These are phyloP conservation scores for Chlorella sp. DNA, from an alignment of 139 green algal genomes.

Conservation along the genomic window DNA sequence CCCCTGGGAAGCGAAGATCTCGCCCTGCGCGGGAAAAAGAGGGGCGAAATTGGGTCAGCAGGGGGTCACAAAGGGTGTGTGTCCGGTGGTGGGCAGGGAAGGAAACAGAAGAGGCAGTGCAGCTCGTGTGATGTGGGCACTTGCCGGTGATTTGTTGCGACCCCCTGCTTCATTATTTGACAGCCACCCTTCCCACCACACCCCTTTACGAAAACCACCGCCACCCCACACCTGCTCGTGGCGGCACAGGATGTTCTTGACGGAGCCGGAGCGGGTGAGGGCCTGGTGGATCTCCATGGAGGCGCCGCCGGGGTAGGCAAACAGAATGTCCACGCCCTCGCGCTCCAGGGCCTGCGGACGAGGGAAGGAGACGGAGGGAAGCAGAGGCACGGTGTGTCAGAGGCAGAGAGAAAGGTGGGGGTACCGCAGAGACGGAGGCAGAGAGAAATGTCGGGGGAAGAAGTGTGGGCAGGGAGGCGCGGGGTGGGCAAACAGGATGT, in stretches of 20 bases:
- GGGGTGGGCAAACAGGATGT: slow-evolving; percentile 83
- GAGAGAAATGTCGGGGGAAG: too few relatives aligned
- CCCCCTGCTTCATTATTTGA: too few relatives aligned
- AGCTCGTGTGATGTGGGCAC: too few relatives aligned
- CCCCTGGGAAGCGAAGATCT: slow-evolving; percentile 99
- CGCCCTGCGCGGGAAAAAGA: slow-evolving; percentile 72
- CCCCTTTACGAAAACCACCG: background rate
- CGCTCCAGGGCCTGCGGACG: slow-evolving; percentile 77
- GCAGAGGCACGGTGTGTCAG: too few relatives aligned
- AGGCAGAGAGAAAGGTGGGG: too few relatives aligned
- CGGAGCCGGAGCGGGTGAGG: slow-evolving; percentile 87
- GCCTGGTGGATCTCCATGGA: slow-evolving; percentile 99
- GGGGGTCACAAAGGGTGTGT: background rate
- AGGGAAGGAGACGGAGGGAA: too few relatives aligned
- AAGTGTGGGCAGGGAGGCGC: too few relatives aligned
- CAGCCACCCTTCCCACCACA: slow-evolving; percentile 19
- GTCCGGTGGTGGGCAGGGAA: background rate
- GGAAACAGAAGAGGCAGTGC: too few relatives aligned
- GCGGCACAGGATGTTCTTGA: slow-evolving; percentile 97
- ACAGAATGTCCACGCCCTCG: slow-evolving; percentile 87
- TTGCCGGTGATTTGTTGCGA: too few relatives aligned
- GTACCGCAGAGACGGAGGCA: too few relatives aligned
- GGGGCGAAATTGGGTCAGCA: background rate
- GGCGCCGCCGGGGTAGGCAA: slow-evolving; percentile 92
- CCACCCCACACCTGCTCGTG: slow-evolving; percentile 91